phyloP scores from a whole-genome alignment of 176 grass and related monocot species.

The Juncus effusus region DNA sequence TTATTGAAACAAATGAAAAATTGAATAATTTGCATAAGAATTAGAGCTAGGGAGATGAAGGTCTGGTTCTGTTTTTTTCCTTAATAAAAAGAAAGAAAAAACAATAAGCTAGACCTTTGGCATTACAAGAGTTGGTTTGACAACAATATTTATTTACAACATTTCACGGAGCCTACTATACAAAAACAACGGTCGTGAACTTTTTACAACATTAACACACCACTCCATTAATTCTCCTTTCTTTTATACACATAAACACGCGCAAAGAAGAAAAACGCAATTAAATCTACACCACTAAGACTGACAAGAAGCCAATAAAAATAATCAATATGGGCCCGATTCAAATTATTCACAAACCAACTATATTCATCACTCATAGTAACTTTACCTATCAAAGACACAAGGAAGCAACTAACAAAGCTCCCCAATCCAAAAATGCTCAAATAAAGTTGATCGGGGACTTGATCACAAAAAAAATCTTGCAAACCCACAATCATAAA shows the following conservation, averaged over 20 bases:
- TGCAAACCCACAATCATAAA: constrained; percentile 47
- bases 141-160: too few relatives aligned
- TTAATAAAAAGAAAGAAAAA: too few relatives aligned
- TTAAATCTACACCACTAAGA: constrained; percentile 29
- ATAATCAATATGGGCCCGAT: constrained; percentile 31
- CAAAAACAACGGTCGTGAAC: too few relatives aligned
- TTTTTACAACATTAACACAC: too few relatives aligned
- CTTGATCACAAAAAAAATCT: constrained; percentile 60
- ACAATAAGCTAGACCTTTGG: too few relatives aligned
- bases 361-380: constrained; percentile 12
- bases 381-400: constrained; percentile 34
- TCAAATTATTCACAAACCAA: constrained; percentile 40
- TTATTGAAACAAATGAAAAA: too few relatives aligned
- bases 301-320: constrained; percentile 33
- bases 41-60: too few relatives aligned
- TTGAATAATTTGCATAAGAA: too few relatives aligned
- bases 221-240: background rate
- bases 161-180: too few relatives aligned
- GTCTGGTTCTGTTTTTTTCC: too few relatives aligned
- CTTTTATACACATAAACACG: constrained; percentile 36
- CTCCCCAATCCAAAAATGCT: constrained; percentile 48
- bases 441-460: constrained; percentile 45
- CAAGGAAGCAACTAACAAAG: constrained; percentile 54
- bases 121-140: too few relatives aligned
- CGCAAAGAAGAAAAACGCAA: constrained; percentile 33